Base-by-base conservation (phyloP, 2,329 filamentous ascomycete genomes). In the Pseudopyrenochaeta lycopersici region DNA sequence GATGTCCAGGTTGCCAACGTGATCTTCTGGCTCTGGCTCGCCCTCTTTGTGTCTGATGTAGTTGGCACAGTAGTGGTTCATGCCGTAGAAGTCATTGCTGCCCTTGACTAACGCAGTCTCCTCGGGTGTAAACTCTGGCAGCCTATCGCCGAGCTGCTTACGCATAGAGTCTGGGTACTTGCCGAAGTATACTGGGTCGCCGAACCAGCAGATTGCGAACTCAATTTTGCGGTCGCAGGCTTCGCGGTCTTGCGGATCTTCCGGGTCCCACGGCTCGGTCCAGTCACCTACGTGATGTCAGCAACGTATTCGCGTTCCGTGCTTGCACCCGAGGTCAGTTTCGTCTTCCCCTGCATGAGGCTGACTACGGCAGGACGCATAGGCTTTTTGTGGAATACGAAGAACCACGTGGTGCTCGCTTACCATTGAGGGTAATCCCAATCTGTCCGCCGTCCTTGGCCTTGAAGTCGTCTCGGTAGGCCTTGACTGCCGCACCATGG, bases 1-100 rank as follows among this genome's bases (percentile, higher is more conserved):
- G 1, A 87, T 83, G 66, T 95, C 90, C 31, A 96, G 78, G 75
- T 96, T 90, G 47, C 92, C 92, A 11, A 86, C 79, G 75, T 86
- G 87, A 78, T 96, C 91, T 45, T 89, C 82, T 3, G 80, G 79
- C 1, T 84, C 81, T 0, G 90, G 78, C 42, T 82, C 78, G 6
- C 82, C 84, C 7, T 84, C 82, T 69, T 86, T 85, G 78, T 93
- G 88, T 74, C 87, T 88, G 78, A 96, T 88, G 78, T 90, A 96
- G 82, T 95, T 91, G 70, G 91, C 89, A 45, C 90, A 93, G 81
- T 96, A 96, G 82, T 92, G 90, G 81, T 96, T 96, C 90, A 94
- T 94, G 75, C 91, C 92, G 76, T 96, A 96, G 78, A 96, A 96
- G 80, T 96, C 92, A 75, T 95, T 95, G 72, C 88, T 91, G n/a